phyloP scores from a whole-genome alignment of 2,329 filamentous ascomycete species.

The Blastomyces gilchristii region DNA sequence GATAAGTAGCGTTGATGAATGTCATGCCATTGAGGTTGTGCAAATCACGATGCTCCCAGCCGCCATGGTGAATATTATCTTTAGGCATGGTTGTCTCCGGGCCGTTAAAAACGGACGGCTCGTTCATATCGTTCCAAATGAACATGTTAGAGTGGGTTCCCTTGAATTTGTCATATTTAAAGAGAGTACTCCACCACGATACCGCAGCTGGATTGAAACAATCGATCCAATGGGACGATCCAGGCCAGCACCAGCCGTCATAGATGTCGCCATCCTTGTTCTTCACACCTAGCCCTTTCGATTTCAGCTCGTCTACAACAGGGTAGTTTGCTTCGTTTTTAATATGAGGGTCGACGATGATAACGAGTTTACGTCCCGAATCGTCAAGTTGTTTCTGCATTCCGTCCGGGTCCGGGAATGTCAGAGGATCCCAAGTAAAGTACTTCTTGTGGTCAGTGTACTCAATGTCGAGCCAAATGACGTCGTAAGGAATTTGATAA shows the following conservation, averaged over 20 bases:
- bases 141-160: slow-evolving; percentile 78
- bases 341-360: slow-evolving; percentile 95
- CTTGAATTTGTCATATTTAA: slow-evolving; percentile 80
- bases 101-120: slow-evolving; percentile 96
- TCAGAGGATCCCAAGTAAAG: slow-evolving; percentile 91
- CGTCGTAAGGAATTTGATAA: slow-evolving; percentile 88
- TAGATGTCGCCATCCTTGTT: slow-evolving; percentile 85
- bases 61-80: slow-evolving; percentile 82
- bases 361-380: slow-evolving; percentile 79
- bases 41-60: slow-evolving; percentile 94
- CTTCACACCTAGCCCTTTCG: slow-evolving; percentile 70
- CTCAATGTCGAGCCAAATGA: slow-evolving; percentile 98
- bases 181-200: slow-evolving; percentile 83
- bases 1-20: slow-evolving; percentile 85
- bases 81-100: slow-evolving; percentile 98
- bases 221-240: slow-evolving; percentile 92
- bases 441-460: slow-evolving; percentile 97
- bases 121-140: slow-evolving; percentile 99
- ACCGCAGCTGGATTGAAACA: slow-evolving; percentile 87
- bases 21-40: slow-evolving; percentile 96
- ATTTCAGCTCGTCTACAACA: slow-evolving; percentile 70
- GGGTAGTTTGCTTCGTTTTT: slow-evolving; percentile 76
- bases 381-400: slow-evolving; percentile 84
- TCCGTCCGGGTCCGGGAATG: slow-evolving; percentile 70
- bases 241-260: slow-evolving; percentile 98